phyloP scores from a whole-genome alignment of 2,329 filamentous ascomycete species.

The Lomentospora prolificans region DNA sequence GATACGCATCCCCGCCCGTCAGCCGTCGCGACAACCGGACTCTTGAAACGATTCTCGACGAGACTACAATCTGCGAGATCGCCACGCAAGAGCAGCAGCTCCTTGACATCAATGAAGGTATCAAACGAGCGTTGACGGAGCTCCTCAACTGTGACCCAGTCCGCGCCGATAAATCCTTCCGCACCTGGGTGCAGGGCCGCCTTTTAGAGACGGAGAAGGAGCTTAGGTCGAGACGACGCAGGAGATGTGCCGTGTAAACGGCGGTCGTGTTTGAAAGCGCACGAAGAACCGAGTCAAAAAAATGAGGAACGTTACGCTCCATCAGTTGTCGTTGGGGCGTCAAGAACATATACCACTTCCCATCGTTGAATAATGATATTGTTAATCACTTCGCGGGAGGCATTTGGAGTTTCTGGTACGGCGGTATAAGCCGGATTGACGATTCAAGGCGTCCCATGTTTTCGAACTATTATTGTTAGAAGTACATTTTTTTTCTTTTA shows the following conservation, averaged over 20 bases:
- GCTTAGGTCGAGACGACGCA: slow-evolving; percentile 40
- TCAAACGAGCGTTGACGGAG: slow-evolving; percentile 52
- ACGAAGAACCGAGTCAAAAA: background rate
- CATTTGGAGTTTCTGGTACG: background rate
- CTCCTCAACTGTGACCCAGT: slow-evolving; percentile 50
- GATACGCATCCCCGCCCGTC: slow-evolving; percentile 5
- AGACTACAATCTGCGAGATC: slow-evolving; percentile 37
- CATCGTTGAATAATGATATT: background rate
- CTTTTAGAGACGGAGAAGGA: slow-evolving; percentile 53
- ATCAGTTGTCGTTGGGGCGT: background rate
- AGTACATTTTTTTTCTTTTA: background rate
- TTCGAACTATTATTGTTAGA: background rate
- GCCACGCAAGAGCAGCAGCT: slow-evolving; percentile 43
- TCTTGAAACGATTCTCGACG: slow-evolving; percentile 34
- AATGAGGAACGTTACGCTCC: background rate
- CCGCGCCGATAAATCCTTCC: slow-evolving; percentile 38
- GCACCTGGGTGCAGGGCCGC: slow-evolving; percentile 48
- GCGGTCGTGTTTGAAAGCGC: background rate
- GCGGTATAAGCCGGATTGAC: background rate
- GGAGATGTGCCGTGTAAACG: slow-evolving; percentile 27
- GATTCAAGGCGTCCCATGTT: background rate
- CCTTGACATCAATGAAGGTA: slow-evolving; percentile 47
- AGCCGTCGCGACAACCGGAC: slow-evolving; percentile 4
- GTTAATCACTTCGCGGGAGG: background rate
- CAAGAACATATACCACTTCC: background rate